These are phyloP conservation scores for Phlebopus sp. DNA, from an alignment of 1,284 basidiomycete genomes.

Conservation along the genomic window DNA sequence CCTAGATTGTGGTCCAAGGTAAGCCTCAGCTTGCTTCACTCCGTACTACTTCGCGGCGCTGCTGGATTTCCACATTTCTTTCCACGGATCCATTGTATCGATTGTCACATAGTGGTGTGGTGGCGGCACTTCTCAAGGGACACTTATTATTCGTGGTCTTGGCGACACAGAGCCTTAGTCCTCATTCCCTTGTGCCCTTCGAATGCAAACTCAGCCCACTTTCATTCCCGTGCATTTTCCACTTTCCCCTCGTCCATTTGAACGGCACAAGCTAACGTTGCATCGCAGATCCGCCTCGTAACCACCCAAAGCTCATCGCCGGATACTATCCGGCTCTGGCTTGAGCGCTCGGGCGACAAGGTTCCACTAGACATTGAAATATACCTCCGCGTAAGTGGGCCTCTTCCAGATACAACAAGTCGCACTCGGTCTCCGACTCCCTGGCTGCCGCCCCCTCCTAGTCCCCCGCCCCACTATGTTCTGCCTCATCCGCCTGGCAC, in stretches of 20 bases:
- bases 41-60: slow-evolving; percentile 4
- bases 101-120: too few relatives aligned
- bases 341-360: slow-evolving; percentile 66
- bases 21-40: slow-evolving; percentile 25
- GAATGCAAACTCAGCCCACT: too few relatives aligned
- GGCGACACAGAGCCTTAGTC: too few relatives aligned
- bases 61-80: slow-evolving; percentile 6
- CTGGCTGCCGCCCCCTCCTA: slow-evolving; percentile 39
- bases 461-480: slow-evolving; percentile 36
- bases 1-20: slow-evolving; percentile 74
- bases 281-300: slow-evolving; percentile 60
- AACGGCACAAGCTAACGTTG: slow-evolving; percentile 9
- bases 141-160: too few relatives aligned
- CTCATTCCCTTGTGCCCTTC: slow-evolving; percentile 1
- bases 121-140: too few relatives aligned
- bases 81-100: too few relatives aligned
- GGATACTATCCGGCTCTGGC: slow-evolving; percentile 76
- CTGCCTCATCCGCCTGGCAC: slow-evolving; percentile 37
- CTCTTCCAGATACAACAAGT: slow-evolving; percentile 21
- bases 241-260: slow-evolving; percentile 2
- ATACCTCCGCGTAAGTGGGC: slow-evolving; percentile 52
- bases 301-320: slow-evolving; percentile 66
- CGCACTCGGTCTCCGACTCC: slow-evolving; percentile 32
- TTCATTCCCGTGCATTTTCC: slow-evolving; percentile 9
- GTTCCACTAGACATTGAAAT: slow-evolving; percentile 77